phyloP scores from a whole-genome alignment of 352 stramenopile genomes.

The Phytophthora tentaculata region DNA sequence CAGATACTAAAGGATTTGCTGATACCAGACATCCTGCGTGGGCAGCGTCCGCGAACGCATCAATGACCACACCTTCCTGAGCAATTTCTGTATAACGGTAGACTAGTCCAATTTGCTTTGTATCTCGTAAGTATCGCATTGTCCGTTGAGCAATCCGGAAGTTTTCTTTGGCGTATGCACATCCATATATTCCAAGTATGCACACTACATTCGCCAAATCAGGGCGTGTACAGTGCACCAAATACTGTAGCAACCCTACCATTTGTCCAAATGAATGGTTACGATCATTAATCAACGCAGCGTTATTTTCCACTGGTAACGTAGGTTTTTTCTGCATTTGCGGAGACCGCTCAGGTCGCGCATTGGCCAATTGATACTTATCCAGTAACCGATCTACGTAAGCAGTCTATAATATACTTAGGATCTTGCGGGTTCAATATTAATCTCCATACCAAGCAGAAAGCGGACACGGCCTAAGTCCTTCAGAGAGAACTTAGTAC shows the following conservation, averaged over 20 bases:
- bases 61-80: too few species aligned
- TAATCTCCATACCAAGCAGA: constrained; percentile 11
- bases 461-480: constrained; percentile 8
- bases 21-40: too few species aligned
- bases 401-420: constrained; percentile 6
- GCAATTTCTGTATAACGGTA: too few species aligned
- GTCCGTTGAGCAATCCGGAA: constrained; percentile 3
- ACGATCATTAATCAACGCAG: constrained; percentile 6
- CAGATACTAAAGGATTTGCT: too few species aligned
- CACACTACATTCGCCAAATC: constrained; percentile 13
- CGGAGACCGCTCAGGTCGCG: not conserved
- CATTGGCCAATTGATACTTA: constrained; percentile 3
- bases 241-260: constrained; percentile 1
- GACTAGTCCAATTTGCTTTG: too few species aligned
- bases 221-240: constrained; percentile 3
- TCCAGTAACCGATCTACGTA: constrained; percentile 3
- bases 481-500: constrained; percentile 9
- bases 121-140: too few species aligned
- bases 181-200: not conserved
- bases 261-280: constrained; percentile 4
- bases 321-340: constrained; percentile 15
- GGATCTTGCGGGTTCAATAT: constrained; percentile 1
- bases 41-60: too few species aligned
- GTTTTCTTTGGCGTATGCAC: constrained; percentile 12
- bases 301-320: not conserved